Evolutionary conservation across 2,329 filamentous ascomycete species (phyloP), one percentile per base, ranked within the genome.

Genomic region (Bisporella sp.): DNA sequence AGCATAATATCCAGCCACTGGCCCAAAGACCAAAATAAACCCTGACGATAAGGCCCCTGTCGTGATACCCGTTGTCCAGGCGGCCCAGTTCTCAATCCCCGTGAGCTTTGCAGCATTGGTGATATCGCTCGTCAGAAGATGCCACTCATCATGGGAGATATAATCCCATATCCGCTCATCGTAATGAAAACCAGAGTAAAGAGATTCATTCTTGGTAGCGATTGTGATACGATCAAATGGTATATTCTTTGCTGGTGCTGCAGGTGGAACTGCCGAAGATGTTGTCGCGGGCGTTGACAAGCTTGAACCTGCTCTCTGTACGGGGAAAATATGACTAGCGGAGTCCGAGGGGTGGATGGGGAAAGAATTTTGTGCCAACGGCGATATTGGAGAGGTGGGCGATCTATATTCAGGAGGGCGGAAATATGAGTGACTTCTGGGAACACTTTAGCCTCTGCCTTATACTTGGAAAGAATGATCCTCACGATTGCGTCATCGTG

Each of bases 171-270:
- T 50, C 37, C 53, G 47, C 28, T 51, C 52, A 41, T 57, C 48
- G 40, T 56, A 62, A 1, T 56, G 54, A 43, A 63, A 63, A 9
- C 59, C 59, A 5, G 61, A 63, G 5, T 59, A 57, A 29, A 63
- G 50, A 3, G 56, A 52, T 33, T 57, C 51, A 9, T 39, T 57
- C 40, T 50, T 59, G 9, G 59, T 63, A 4, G 54, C 42, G 31
- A 63, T 60, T 2, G 45, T 31, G 41, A 61, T 37, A 4, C 35
- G 35, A 9, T 37, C 35, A 21, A 21, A 21, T 21, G 21, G 21
- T 21, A 21, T 2, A 2, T 21, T 21, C 21, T 21, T 21, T 21
- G 21, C 21, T 21, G 21, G 21, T 21, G 21, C 21, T 21, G 21
- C 21, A 21, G 21, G 21, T 3, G 21, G 21, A 21, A 21, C 3